Evolutionary conservation across 1,284 basidiomycete species (phyloP).

Genomic region (Cutaneotrichosporon sp.): DNA sequence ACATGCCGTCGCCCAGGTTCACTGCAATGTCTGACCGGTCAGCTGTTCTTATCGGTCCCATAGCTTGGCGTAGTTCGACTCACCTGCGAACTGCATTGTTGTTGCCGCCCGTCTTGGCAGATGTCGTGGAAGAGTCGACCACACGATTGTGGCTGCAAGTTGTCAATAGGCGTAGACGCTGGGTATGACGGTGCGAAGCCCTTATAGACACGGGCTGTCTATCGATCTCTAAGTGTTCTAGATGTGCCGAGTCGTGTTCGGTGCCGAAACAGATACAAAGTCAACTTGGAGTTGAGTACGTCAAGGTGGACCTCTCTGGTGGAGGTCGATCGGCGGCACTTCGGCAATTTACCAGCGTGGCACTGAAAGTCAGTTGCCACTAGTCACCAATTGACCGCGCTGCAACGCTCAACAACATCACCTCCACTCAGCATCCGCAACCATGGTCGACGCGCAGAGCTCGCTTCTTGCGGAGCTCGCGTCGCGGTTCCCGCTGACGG

Average conservation of each 20-base stretch:
- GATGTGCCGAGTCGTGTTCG: not conserved
- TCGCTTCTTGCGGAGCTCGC: constrained; percentile 43
- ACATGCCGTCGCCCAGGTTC: constrained; percentile 57
- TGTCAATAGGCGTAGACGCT: not conserved
- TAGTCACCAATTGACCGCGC: not conserved
- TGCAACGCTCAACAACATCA: not conserved
- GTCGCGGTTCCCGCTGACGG: constrained; percentile 71
- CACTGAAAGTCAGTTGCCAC: not conserved
- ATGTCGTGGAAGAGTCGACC: not conserved
- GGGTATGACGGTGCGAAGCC: not conserved
- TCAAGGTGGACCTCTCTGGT: constrained; percentile 11
- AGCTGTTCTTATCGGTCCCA: not conserved
- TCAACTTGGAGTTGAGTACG: not conserved
- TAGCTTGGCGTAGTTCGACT: not conserved
- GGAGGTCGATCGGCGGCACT: constrained; percentile 12
- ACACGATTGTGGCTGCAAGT: not conserved
- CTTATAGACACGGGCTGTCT: not conserved
- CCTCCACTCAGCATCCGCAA: constrained; percentile 8
- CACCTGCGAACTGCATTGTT: constrained; percentile 23
- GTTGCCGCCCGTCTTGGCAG: not conserved
- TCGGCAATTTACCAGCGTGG: constrained; percentile 7
- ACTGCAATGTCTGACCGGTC: constrained; percentile 55
- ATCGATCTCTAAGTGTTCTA: not conserved
- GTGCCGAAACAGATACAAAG: not conserved
- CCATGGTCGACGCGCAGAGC: constrained; percentile 32